Evolutionary conservation across 345 rosid species (phyloP).

Genomic region (Anastatica hierochuntica): DNA sequence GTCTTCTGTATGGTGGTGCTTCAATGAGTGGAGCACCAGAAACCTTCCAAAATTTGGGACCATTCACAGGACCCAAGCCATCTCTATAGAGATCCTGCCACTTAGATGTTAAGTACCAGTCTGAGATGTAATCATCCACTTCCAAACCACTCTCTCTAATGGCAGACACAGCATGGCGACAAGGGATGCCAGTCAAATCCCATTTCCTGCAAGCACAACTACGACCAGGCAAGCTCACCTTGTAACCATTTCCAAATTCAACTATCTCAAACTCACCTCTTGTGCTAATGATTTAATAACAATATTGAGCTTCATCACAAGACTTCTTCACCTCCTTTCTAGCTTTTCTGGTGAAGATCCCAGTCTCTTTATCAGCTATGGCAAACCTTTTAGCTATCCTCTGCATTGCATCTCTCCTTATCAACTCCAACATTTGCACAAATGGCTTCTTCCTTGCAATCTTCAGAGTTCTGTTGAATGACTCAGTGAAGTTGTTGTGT

Average conservation of each 20-base stretch:
- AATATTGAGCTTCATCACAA: not conserved
- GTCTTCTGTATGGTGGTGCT: too few relatives aligned
- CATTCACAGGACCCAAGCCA: too few relatives aligned
- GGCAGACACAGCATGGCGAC: not conserved
- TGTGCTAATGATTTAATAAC: not conserved
- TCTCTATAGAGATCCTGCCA: too few relatives aligned
- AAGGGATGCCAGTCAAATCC: not conserved
- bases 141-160: not conserved
- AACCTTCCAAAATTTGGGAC: too few relatives aligned
- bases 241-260: not conserved
- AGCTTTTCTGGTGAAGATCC: not conserved
- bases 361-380: not conserved
- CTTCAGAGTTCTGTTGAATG: not conserved
- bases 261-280: not conserved
- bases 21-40: too few relatives aligned
- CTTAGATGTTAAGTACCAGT: too few relatives aligned
- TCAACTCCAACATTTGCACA: not conserved
- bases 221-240: too few relatives aligned
- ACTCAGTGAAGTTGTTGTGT: not conserved
- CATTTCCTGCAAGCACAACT: not conserved
- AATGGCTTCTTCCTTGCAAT: not conserved
- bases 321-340: not conserved
- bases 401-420: not conserved
- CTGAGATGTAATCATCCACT: too few relatives aligned
- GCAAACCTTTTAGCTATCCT: not conserved